Evolutionary conservation across 176 grass and related monocot species (phyloP), one percentile per base, ranked within the genome.

Genomic region (Metroxylon sagu): DNA sequence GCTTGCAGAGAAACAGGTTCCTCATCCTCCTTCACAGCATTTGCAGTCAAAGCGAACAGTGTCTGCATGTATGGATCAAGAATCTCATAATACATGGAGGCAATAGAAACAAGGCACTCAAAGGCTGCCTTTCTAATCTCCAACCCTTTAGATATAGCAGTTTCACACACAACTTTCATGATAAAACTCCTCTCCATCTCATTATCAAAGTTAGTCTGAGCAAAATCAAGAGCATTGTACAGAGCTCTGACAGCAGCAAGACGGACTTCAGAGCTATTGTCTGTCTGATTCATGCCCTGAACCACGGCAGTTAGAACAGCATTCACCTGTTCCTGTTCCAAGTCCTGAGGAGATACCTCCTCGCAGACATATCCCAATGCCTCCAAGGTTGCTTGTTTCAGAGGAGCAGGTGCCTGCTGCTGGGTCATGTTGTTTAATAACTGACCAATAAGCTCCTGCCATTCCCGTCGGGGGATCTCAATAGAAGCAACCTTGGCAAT

Each of bases 401-500:
- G 65, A 39, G 71, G 54, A 64, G 68, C 70, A 57, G 82, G 67
- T 59, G 85, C 79, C 50, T 78, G 71, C 1, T 28, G 66, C 5
- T 56, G 65, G 2, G 85, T 95, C 82, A 89, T 88, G 49, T 84
- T 86, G 51, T 59, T 56, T 76, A 95, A 55, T 30, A 95, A 77
- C 69, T 79, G 73, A 21, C 55, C 74, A 73, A 95, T 83, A 43
- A 86, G 90, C 12, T 95, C 90, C 74, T 89, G 82, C 90, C 90
- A 95, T 79, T 95, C 90, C 58, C 69, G 67, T 4, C 90, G 85
- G 25, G 90, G 82, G 64, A 95, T 76, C 75, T 95, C 90, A 74
- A 95, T 89, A 3, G 90, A 86, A 56, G 90, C 90, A 75, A 95
- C 68, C 80, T 95, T 95, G 10, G 90, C 90, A 84, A 89, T 81